Percentiles rank a stretch among this genome's conserved stretches.
These are phyloP conservation scores for Ochetophila trinervis DNA, from an alignment of 306 rosid genomes.

Conservation along the genomic window DNA sequence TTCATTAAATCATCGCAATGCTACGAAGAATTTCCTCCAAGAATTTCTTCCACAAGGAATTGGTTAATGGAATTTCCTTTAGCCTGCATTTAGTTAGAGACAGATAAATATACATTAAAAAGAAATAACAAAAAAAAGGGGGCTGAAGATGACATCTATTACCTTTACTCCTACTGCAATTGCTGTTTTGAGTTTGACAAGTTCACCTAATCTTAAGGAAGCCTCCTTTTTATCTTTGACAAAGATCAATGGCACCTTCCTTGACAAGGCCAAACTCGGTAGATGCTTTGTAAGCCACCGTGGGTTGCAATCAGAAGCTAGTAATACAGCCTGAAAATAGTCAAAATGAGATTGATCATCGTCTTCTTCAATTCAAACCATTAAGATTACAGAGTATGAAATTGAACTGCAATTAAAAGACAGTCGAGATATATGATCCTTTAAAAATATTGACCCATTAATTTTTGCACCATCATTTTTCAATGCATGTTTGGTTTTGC, in stretches of 20 bases:
- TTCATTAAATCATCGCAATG: not conserved
- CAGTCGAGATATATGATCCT: too few species aligned
- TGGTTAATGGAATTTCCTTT: conserved; percentile 51
- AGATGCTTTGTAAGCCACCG: conserved; percentile 79
- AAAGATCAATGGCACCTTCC: conserved; percentile 59
- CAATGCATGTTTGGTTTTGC: too few species aligned
- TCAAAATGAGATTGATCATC: not conserved
- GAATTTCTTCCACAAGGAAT: conserved; percentile 43
- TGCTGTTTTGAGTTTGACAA: conserved; percentile 70
- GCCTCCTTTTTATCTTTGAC: conserved; percentile 61
- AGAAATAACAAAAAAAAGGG: not conserved
- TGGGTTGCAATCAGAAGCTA: conserved; percentile 70
- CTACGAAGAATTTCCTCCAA: not conserved
- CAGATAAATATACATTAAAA: not conserved
- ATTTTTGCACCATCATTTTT: too few species aligned
- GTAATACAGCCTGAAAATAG: conserved; percentile 48
- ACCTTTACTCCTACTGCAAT: conserved; percentile 88
- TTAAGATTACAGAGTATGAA: not conserved
- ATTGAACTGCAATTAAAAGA: not conserved
- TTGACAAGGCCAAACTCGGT: conserved; percentile 62
- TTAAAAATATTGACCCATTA: too few species aligned
- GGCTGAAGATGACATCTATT: not conserved
- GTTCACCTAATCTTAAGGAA: conserved; percentile 72
- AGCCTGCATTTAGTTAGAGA: conserved; percentile 34
- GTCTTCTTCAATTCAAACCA: not conserved